Evolutionary conservation across 1,284 basidiomycete species (phyloP).

Genomic region (Meira nashicola): DNA sequence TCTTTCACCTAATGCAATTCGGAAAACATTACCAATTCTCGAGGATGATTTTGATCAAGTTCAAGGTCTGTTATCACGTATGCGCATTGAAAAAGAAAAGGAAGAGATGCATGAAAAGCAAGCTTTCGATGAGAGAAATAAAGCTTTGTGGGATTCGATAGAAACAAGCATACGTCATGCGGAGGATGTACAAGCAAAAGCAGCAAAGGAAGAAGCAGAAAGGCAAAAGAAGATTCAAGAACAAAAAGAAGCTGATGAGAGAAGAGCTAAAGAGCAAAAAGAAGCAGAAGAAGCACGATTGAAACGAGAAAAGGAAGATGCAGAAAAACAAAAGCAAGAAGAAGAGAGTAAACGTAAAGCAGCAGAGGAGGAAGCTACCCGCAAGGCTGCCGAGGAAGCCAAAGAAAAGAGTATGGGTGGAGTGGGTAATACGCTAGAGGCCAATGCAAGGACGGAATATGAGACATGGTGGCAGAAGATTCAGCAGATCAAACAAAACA

Average conservation of each 20-base stretch:
- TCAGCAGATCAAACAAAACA: constrained; percentile 67
- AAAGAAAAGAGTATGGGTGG: constrained; percentile 24
- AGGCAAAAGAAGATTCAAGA: constrained; percentile 32
- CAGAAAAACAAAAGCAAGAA: constrained; percentile 21
- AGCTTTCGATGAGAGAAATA: constrained; percentile 44
- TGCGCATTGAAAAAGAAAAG: constrained; percentile 33
- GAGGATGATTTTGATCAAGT: constrained; percentile 35
- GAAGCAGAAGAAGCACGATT: constrained; percentile 39
- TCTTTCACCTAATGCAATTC: constrained; percentile 12
- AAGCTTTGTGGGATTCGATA: constrained; percentile 44
- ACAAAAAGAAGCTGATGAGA: constrained; percentile 40
- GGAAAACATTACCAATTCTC: constrained; percentile 14
- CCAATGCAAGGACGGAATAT: constrained; percentile 29
- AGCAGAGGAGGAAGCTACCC: constrained; percentile 22
- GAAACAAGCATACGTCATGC: constrained; percentile 42
- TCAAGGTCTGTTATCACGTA: constrained; percentile 25
- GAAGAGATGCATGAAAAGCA: constrained; percentile 32
- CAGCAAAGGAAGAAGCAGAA: constrained; percentile 33
- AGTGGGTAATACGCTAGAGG: constrained; percentile 26
- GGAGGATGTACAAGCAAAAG: constrained; percentile 28
- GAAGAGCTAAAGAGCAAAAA: constrained; percentile 26
- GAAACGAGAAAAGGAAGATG: constrained; percentile 34
- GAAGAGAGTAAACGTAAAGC: constrained; percentile 17
- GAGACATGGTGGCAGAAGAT: constrained; percentile 34
- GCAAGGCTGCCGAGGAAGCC: constrained; percentile 17